Conservation (phyloP, 2,329 filamentous ascomycete genomes). For the Fusarium robinianum region DNA sequence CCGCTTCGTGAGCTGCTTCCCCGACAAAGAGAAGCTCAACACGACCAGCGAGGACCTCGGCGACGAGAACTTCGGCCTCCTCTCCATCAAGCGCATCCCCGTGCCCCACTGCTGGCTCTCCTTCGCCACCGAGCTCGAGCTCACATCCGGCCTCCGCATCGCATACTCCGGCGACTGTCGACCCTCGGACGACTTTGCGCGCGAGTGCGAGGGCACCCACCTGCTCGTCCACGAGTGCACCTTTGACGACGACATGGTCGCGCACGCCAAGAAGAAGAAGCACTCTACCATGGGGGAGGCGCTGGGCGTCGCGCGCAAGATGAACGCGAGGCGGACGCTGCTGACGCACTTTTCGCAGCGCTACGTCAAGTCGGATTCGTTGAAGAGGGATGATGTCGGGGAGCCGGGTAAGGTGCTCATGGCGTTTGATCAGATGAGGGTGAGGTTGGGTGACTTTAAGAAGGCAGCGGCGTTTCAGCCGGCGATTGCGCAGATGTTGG, state of each 20-base stretch:
- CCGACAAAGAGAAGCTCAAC: constrained; percentile 27
- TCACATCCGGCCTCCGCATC: constrained; percentile 79
- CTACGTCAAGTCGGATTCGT: constrained; percentile 69
- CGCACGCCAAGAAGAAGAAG: constrained; percentile 83
- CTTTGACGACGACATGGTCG: constrained; percentile 81
- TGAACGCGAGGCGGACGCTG: constrained; percentile 79
- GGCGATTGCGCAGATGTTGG: constrained; percentile 29
- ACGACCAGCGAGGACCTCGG: constrained; percentile 45
- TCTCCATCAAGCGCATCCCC: constrained; percentile 65
- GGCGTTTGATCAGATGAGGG: constrained; percentile 79
- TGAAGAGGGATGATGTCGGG: constrained; percentile 42
- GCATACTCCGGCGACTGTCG: constrained; percentile 95
- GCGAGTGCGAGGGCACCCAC: constrained; percentile 74
- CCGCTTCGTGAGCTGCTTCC: constrained; percentile 40
- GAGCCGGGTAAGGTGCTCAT: constrained; percentile 59
- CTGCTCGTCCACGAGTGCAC: constrained; percentile 95
- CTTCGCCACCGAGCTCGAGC: constrained; percentile 76
- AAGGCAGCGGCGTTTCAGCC: constrained; percentile 55
- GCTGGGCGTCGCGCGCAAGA: constrained; percentile 72
- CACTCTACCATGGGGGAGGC: constrained; percentile 91
- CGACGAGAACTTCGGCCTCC: constrained; percentile 63
- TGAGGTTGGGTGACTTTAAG: constrained; percentile 71
- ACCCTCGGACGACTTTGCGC: constrained; percentile 70
- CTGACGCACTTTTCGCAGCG: constrained; percentile 95
- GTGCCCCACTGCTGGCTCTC: constrained; percentile 83